These are phyloP conservation scores for Phaffomyces thermotolerans DNA, from an alignment of 805 yeast genomes.

Conservation along the genomic window DNA sequence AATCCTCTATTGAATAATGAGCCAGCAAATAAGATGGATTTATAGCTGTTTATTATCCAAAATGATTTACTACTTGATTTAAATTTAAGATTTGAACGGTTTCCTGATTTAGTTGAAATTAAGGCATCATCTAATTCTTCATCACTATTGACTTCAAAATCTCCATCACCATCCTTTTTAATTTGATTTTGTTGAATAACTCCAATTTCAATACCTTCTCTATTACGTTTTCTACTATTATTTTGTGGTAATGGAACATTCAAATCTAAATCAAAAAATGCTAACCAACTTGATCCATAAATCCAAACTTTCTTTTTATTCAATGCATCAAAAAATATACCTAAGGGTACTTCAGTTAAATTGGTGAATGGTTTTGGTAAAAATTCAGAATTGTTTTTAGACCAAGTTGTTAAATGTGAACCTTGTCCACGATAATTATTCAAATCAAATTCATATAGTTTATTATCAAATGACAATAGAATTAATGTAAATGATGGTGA, in stretches of 20 bases:
- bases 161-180: conserved; percentile 23
- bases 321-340: conserved; percentile 47
- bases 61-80: conserved; percentile 37
- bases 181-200: conserved; percentile 28
- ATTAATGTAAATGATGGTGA: conserved; percentile 45
- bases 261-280: conserved; percentile 57
- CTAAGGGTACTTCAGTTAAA: conserved; percentile 63
- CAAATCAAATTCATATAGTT: conserved; percentile 59
- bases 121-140: conserved; percentile 24
- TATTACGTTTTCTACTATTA: conserved; percentile 30
- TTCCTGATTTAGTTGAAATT: conserved; percentile 3
- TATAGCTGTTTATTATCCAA: conserved; percentile 72
- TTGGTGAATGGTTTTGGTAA: conserved; percentile 58
- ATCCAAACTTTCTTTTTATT: conserved; percentile 56
- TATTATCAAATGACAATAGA: conserved; percentile 67
- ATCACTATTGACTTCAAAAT: conserved; percentile 9
- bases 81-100: too few species aligned
- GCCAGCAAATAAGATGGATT: conserved; percentile 60
- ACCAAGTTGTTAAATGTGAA: conserved; percentile 63
- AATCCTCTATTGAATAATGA: conserved; percentile 33
- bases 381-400: conserved; percentile 64
- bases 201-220: conserved; percentile 37
- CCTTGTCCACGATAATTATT: conserved; percentile 5
- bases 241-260: conserved; percentile 41
- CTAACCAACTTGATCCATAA: conserved; percentile 82